A percentile compares a stretch with the other conserved stretches of the same genome.
Conservation (phyloP, 2,329 filamentous ascomycete species). For the Verticillium longisporum region DNA sequence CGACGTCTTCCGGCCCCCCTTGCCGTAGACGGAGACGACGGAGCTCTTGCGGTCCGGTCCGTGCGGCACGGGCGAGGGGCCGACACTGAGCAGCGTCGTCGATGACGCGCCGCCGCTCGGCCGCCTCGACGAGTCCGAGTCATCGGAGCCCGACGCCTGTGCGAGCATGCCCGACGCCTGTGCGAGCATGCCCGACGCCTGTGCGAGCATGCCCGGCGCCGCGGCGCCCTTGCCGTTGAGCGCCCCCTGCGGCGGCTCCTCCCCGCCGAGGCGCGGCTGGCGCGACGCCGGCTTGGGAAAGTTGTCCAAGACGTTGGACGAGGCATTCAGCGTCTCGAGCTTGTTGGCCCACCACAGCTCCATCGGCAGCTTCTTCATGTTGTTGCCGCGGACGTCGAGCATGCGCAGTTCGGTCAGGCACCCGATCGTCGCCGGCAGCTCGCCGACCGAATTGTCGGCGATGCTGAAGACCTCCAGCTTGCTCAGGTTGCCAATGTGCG, state of each 20-base stretch:
- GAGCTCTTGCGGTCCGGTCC: conserved; percentile 70
- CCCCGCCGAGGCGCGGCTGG: conserved; percentile 53
- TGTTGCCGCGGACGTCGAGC: conserved; percentile 88
- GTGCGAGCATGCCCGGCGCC: conserved; percentile 35
- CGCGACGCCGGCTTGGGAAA: conserved; percentile 84
- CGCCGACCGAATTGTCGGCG: conserved; percentile 80
- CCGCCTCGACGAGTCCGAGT: conserved; percentile 62
- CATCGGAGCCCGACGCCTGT: no score
- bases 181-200: conserved; percentile 64
- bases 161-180: no score
- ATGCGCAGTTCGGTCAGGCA: conserved; percentile 78
- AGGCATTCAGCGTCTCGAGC: conserved; percentile 87
- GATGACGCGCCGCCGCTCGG: conserved; percentile 72
- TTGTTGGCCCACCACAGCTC: conserved; percentile 96
- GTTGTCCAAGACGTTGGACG: conserved; percentile 83
- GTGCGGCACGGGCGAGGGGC: conserved; percentile 59
- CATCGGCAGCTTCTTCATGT: conserved; percentile 77
- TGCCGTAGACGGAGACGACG: conserved; percentile 71
- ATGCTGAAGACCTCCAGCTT: conserved; percentile 90
- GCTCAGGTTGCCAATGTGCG: conserved; percentile 74
- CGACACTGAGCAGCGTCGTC: conserved; percentile 66
- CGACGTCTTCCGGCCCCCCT: conserved; percentile 78
- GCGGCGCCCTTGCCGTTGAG: conserved; percentile 33
- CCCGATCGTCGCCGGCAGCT: conserved; percentile 81
- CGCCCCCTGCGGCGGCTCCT: conserved; percentile 29